These are phyloP conservation scores for Trichomonas gallinae DNA, from an alignment of 208 protist genomes.

Conservation along the genomic window DNA sequence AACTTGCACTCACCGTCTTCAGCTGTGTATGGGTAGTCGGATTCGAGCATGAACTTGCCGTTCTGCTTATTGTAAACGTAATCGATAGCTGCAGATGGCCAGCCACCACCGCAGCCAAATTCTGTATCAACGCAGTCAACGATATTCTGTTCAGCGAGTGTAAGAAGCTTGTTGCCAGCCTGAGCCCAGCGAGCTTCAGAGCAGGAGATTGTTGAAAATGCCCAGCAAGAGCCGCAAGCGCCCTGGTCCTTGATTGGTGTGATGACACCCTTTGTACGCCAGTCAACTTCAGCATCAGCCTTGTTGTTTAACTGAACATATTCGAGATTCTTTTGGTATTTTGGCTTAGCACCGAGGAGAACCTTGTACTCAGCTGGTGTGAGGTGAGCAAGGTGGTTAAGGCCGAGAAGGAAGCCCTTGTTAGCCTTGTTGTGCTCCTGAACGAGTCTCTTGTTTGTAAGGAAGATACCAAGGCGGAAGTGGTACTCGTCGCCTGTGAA, in stretches of 20 bases:
- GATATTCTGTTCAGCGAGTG: slow-evolving; percentile 19
- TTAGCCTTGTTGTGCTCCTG: neutral
- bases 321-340: too few species aligned
- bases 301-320: neutral
- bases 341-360: neutral
- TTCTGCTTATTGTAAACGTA: neutral
- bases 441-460: neutral
- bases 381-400: neutral
- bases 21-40: neutral
- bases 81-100: neutral
- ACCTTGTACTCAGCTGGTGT: neutral
- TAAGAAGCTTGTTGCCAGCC: neutral
- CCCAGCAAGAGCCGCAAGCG: slow-evolving; percentile 52
- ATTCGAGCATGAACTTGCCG: neutral
- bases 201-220: slow-evolving; percentile 21
- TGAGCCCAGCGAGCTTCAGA: neutral
- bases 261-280: slow-evolving; percentile 43
- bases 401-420: neutral
- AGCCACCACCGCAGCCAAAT: neutral
- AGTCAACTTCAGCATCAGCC: slow-evolving; percentile 37
- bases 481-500: neutral
- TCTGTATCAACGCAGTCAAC: slow-evolving; percentile 24
- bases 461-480: neutral
- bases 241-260: slow-evolving; percentile 49
- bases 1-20: neutral